phyloP scores from a whole-genome alignment of 179 eudicot species.

The Silene coronaria region DNA sequence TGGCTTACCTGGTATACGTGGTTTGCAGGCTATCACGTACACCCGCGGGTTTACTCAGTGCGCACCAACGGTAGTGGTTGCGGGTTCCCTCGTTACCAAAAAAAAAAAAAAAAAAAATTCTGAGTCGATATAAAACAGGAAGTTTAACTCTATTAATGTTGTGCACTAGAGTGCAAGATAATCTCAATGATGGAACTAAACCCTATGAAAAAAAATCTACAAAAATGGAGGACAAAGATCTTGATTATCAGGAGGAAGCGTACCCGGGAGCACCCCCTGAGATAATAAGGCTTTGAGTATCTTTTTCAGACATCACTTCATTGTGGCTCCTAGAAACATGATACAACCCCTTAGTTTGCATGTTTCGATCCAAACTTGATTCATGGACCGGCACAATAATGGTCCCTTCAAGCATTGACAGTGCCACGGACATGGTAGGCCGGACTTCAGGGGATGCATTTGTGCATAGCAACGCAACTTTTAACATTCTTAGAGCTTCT shows the following conservation, averaged over 20 bases:
- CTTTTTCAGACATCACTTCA: background rate
- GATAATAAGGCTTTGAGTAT: conserved; percentile 18
- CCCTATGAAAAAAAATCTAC: too few species aligned
- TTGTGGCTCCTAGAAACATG: background rate
- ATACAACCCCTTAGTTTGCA: conserved; percentile 11
- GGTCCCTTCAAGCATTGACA: conserved; percentile 25
- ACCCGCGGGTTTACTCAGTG: too few species aligned
- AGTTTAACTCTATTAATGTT: too few species aligned
- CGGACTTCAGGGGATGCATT: conserved; percentile 23
- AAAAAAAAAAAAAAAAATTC: too few species aligned
- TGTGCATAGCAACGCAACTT: conserved; percentile 18
- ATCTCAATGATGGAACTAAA: too few species aligned
- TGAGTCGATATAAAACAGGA: too few species aligned
- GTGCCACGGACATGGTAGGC: conserved; percentile 17
- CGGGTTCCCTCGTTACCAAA: too few species aligned
- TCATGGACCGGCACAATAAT: conserved; percentile 3
- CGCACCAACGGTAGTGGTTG: too few species aligned
- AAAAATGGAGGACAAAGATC: conserved; percentile 12
- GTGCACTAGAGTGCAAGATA: too few species aligned
- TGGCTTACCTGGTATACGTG: too few species aligned
- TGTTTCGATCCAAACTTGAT: conserved; percentile 4
- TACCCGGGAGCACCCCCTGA: background rate
- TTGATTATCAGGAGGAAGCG: background rate
- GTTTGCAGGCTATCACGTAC: too few species aligned
- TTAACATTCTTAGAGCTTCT: conserved; percentile 16